Evolutionary conservation across 2,329 filamentous ascomycete species (phyloP).

Genomic region (Fusarium coicis): DNA sequence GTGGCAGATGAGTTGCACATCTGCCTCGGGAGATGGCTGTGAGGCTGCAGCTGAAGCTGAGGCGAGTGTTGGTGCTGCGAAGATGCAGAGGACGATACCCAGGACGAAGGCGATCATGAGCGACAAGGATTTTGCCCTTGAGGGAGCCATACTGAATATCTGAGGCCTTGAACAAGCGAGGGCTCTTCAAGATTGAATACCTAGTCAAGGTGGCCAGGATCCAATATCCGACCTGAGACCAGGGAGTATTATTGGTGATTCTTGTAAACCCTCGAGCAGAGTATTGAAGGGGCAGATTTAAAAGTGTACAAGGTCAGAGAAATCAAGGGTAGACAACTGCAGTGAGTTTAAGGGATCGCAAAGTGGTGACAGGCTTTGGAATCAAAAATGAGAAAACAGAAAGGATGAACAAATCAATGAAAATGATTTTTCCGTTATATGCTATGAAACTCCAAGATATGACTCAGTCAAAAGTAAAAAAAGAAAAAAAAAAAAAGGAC

Average conservation of each 20-base stretch:
- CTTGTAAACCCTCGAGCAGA: background rate
- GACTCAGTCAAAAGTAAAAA: conserved; percentile 35
- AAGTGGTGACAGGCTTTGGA: background rate
- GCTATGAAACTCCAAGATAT: conserved; percentile 9
- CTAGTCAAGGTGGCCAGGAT: background rate
- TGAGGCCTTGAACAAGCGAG: background rate
- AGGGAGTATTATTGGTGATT: conserved; percentile 10
- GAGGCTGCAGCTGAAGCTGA: conserved; percentile 47
- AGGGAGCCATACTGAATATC: conserved; percentile 38
- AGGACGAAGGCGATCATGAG: conserved; percentile 42
- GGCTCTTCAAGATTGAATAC: background rate
- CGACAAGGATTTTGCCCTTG: conserved; percentile 35
- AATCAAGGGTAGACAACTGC: background rate
- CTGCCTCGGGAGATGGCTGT: conserved; percentile 49
- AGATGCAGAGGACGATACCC: conserved; percentile 43
- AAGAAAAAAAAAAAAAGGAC: conserved; percentile 32
- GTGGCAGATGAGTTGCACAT: conserved; percentile 72
- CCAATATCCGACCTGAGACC: background rate
- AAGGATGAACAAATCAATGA: background rate
- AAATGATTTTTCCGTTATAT: background rate
- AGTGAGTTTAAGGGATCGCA: conserved; percentile 6
- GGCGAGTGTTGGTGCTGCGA: conserved; percentile 40
- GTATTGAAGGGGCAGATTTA: conserved; percentile 12
- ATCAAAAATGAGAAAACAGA: background rate
- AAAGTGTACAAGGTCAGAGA: background rate